Percentiles rank a stretch among this genome's conserved stretches.
These are phyloP conservation scores for Dothiorella sarmentorum DNA, from an alignment of 2,329 filamentous ascomycete genomes.

Conservation along the genomic window DNA sequence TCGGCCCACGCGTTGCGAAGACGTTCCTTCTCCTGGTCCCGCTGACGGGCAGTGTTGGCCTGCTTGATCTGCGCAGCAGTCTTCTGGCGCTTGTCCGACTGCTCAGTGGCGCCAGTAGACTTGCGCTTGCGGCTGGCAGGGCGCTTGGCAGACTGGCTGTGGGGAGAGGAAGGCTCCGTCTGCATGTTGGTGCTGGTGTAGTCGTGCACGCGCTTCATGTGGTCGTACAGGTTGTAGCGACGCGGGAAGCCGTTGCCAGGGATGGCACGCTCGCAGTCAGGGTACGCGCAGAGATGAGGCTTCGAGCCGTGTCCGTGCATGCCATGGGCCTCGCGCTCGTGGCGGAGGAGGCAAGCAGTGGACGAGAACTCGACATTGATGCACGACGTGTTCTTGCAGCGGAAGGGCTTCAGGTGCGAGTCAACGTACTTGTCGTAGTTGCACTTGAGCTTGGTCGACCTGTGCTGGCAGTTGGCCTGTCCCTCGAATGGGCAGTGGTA, in stretches of 20 bases:
- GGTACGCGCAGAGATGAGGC: slow-evolving; percentile 83
- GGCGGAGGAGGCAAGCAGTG: slow-evolving; percentile 87
- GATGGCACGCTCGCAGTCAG: slow-evolving; percentile 79
- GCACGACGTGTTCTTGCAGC: slow-evolving; percentile 82
- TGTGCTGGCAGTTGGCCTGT: slow-evolving; percentile 74
- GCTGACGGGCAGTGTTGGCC: slow-evolving; percentile 31
- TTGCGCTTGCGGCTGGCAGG: slow-evolving; percentile 36
- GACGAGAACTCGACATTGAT: slow-evolving; percentile 88
- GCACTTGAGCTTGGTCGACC: slow-evolving; percentile 95
- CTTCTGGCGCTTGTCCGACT: slow-evolving; percentile 34
- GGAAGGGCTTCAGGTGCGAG: slow-evolving; percentile 93
- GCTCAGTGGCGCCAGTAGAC: slow-evolving; percentile 28
- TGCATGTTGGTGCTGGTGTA: slow-evolving; percentile 41
- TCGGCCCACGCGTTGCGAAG: slow-evolving; percentile 31
- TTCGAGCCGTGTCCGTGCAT: slow-evolving; percentile 94
- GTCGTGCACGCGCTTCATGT: slow-evolving; percentile 92
- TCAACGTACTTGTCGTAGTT: slow-evolving; percentile 99
- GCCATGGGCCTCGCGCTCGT: slow-evolving; percentile 92
- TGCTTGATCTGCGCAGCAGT: slow-evolving; percentile 26
- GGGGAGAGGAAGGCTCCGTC: slow-evolving; percentile 31
- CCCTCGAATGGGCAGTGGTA: slow-evolving; percentile 91
- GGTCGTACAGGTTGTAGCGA: slow-evolving; percentile 92
- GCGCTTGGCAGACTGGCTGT: slow-evolving; percentile 26
- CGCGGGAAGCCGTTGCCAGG: slow-evolving; percentile 87
- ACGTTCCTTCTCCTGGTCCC: slow-evolving; percentile 27